Percentiles rank a stretch among this genome's conserved stretches.
These are phyloP conservation scores for Phalaenopsis equestris DNA, from an alignment of 106 monocot genomes.

Conservation along the genomic window DNA sequence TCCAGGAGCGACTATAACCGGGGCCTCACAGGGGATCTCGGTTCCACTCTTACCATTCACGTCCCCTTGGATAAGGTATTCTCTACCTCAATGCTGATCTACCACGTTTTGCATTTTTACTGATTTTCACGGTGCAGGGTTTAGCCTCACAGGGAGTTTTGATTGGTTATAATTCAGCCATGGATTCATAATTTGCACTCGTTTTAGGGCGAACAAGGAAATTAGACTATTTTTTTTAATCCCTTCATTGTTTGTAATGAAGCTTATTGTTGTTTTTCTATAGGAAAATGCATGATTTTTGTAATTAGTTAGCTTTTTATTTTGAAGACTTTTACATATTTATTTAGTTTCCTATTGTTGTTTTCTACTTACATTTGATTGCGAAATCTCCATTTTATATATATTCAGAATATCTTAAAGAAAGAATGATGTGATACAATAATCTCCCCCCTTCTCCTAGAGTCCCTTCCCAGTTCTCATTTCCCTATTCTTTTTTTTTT, in stretches of 20 bases:
- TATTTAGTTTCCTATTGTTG: too few species aligned
- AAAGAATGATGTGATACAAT: too few species aligned
- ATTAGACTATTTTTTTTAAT: neutral
- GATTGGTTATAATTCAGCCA: neutral
- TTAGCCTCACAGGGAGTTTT: neutral
- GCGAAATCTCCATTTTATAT: too few species aligned
- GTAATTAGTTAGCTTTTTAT: too few species aligned
- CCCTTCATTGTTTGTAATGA: neutral
- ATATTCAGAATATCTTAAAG: too few species aligned
- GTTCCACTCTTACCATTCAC: slow-evolving; percentile 28
- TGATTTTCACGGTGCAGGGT: neutral
- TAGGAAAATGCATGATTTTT: too few species aligned
- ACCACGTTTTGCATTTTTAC: neutral
- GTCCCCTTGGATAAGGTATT: slow-evolving; percentile 82
- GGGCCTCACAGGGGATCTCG: slow-evolving; percentile 50
- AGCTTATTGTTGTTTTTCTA: neutral
- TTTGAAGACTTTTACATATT: too few species aligned
- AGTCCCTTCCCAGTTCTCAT: too few species aligned
- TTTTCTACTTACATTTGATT: too few species aligned
- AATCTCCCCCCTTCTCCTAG: too few species aligned
- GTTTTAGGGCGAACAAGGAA: neutral
- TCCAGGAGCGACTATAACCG: slow-evolving; percentile 57
- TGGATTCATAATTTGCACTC: neutral
- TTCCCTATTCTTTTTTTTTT: too few species aligned
- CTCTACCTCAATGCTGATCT: neutral